A percentile compares a stretch with the other conserved stretches of the same genome.
phyloP scores from a whole-genome alignment of 371 early-diverging fungal species.

The Apophysomyces ossiformis region DNA sequence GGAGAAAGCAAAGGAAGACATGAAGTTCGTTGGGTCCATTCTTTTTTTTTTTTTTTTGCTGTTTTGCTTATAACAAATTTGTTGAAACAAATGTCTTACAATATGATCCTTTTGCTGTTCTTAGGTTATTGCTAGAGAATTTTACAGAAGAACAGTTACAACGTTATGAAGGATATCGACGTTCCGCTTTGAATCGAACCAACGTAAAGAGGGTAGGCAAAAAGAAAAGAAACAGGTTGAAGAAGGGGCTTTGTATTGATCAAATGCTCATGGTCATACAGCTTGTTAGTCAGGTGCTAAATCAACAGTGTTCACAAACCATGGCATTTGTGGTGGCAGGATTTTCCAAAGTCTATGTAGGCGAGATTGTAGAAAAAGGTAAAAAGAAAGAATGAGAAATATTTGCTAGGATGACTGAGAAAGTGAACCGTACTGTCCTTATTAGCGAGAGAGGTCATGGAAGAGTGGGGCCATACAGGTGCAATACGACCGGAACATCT shows the following conservation, averaged over 20 bases:
- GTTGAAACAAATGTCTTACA: too few relatives aligned
- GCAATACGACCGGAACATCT: constrained; percentile 84
- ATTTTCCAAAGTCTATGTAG: constrained; percentile 95
- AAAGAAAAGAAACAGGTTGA: neutral
- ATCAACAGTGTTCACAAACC: constrained; percentile 86
- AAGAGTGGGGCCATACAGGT: constrained; percentile 51
- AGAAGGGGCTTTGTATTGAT: neutral
- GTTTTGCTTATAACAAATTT: too few relatives aligned
- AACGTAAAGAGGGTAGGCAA: constrained; percentile 80
- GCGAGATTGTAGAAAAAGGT: constrained; percentile 93
- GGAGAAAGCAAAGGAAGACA: constrained; percentile 55
- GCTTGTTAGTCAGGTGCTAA: constrained; percentile 74
- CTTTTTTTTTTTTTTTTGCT: neutral
- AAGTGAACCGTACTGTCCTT: too few relatives aligned
- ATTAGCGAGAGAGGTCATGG: constrained; percentile 46
- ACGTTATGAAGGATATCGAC: constrained; percentile 90
- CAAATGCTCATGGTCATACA: constrained; percentile 16
- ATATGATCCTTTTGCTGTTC: neutral
- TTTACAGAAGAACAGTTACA: constrained; percentile 84
- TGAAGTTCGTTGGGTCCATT: constrained; percentile 33
- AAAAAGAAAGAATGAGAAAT: constrained; percentile 16
- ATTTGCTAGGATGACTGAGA: too few relatives aligned
- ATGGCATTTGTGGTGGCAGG: constrained; percentile 93
- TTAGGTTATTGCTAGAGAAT: constrained; percentile 74
- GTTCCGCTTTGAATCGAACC: constrained; percentile 85